These are phyloP conservation scores for Inga leiocalycina DNA, from an alignment of 306 rosid genomes.

Conservation along the genomic window DNA sequence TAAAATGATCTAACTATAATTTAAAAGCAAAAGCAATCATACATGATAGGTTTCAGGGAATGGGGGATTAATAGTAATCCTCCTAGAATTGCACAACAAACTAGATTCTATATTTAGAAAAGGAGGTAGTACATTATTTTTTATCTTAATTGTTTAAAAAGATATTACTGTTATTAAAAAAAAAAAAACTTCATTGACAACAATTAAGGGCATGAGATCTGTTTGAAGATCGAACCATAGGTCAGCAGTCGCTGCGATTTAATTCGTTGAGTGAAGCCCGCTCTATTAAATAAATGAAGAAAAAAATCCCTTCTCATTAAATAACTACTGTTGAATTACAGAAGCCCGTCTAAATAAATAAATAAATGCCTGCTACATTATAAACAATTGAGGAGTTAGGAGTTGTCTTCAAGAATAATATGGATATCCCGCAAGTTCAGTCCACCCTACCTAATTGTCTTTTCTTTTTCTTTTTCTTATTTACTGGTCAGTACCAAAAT, in stretches of 20 bases:
- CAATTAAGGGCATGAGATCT: background rate
- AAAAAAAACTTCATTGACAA: background rate
- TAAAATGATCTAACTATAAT: too few relatives aligned
- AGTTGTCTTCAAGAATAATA: background rate
- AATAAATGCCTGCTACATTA: background rate
- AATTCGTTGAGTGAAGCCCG: background rate
- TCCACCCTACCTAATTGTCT: background rate
- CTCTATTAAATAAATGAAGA: background rate
- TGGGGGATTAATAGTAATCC: too few relatives aligned
- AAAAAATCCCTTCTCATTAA: too few relatives aligned
- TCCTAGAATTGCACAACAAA: too few relatives aligned
- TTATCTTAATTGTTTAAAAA: background rate
- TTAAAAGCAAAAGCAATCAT: too few relatives aligned
- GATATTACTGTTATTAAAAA: too few relatives aligned
- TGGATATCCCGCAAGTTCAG: background rate
- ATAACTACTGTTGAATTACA: background rate
- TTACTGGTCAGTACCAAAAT: constrained; percentile 75
- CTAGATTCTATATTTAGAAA: too few relatives aligned
- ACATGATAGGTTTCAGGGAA: too few relatives aligned
- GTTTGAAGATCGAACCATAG: background rate
- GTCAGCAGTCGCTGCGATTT: background rate
- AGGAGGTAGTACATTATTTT: too few relatives aligned
- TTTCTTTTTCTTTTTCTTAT: background rate
- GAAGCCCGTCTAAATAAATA: background rate
- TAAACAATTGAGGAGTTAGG: background rate